Evolutionary conservation across 257 asterid genomes (phyloP).

Genomic region (Scutellaria galericulata): DNA sequence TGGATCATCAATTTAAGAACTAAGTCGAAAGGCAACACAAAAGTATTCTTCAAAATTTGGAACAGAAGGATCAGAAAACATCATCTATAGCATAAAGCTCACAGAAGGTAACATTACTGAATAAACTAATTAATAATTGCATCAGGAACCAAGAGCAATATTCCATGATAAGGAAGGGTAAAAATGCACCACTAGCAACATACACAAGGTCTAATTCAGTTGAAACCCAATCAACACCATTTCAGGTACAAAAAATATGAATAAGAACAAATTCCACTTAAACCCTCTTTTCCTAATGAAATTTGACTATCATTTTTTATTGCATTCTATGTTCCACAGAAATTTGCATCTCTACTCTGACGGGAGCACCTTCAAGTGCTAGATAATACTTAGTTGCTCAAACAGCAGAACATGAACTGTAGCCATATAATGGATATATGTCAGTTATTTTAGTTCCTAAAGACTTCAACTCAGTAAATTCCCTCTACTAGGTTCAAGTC

Average conservation of each 20-base stretch:
- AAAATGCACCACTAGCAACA: not conserved
- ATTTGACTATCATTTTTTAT: not conserved
- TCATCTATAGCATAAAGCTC: not conserved
- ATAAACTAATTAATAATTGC: conserved; percentile 4
- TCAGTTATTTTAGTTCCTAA: no score
- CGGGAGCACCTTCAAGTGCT: not conserved
- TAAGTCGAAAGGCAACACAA: conserved; percentile 18
- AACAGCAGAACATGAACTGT: not conserved
- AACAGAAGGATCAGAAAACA: not conserved
- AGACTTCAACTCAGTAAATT: no score
- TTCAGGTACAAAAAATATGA: not conserved
- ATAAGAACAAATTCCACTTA: not conserved
- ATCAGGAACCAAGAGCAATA: conserved; percentile 2
- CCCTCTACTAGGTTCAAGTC: not conserved
- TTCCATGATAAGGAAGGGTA: conserved; percentile 15
- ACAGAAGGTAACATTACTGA: not conserved
- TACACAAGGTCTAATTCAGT: not conserved
- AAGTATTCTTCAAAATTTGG: conserved; percentile 9
- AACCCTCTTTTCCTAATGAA: not conserved
- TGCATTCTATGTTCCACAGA: conserved; percentile 7
- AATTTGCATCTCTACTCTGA: not conserved
- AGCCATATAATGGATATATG: not conserved
- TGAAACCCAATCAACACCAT: not conserved
- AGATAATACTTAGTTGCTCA: not conserved
- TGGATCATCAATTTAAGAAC: conserved; percentile 39